Base-by-base conservation (phyloP, 768 basidiomycete genomes). In the Cystofilobasidium ferigula region DNA sequence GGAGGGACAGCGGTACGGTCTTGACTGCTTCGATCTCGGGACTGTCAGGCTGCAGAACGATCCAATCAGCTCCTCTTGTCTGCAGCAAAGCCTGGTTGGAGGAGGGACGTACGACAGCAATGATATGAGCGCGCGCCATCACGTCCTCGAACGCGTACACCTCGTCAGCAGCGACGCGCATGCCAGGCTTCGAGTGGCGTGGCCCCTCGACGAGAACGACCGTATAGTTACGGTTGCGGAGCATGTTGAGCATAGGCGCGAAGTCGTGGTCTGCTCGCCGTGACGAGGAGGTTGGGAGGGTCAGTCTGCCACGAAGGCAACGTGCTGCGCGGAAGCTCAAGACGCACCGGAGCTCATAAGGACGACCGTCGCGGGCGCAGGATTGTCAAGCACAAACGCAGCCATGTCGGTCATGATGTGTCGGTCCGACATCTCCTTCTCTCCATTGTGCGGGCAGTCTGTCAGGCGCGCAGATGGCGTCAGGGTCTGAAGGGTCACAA, bases 371-470 rank as follows among this genome's bases (percentile, higher is more conserved):
- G 63, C 38, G 8, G 63, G 63, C 9, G 63, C 56, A 4, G 63
- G 63, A 13, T 26, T 32, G 32, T 64, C 63, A 30, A 64, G 53
- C 10, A 56, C 63, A 24, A 57, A 57, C 1, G 53, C 40, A 16
- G 38, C 30, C 36, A 64, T 58, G 28, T 64, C 63, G 26, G 63
- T 43, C 63, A 56, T 63, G 54, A 40, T 34, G 26, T 61, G 60
- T 16, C 43, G 63, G 47, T 64, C 63, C 9, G 51, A 43, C 32
- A 64, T 56, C n/a, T 47, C 45, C 13, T 47, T 47, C 22, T 47
- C 14, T n/a, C 63, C 48, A 13, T 24, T 26, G 51, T n/a, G 28
- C 13, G 48, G 61, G 26, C 24, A 53, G 32, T 30, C n/a, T 18
- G 38, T 12, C 8, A 12, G 0, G 35, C 18, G n/a, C 1, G 6